Evolutionary conservation across 352 stramenopile genomes (phyloP), one percentile per base, ranked within the genome.

Genomic region (Blastocystis sp.): DNA sequence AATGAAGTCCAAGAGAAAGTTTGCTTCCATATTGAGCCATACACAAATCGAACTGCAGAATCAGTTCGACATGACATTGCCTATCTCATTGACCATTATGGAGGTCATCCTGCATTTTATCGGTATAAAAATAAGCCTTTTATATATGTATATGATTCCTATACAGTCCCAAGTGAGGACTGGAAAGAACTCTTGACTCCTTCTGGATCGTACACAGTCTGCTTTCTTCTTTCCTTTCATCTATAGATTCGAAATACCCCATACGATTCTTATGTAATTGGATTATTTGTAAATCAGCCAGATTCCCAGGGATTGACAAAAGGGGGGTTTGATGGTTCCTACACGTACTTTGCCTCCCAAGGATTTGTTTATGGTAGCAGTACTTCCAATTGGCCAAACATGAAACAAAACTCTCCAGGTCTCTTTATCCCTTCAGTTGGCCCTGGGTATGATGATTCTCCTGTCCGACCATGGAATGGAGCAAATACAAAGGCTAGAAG

Each of bases 1-100:
- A 35, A 53, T 13, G 44, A 64, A 42, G 75, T 90, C 30, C 35
- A 82, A 40, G 66, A 90, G 56, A 80, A 90, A 68, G 24, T 91
- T 35, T 70, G 60, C 24, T 90, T 91, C 35, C 90, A 91, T 53
- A 58, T 91, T 44, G 90, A 91, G 48, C 90, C 90, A 15, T 91
- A 91, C 27, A 42, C 75, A 57, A 70, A 89, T 19, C 90, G 90
- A 17, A 68, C 37, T 40, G 75, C 90, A 0, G n/a, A 62, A 7
- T 87, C 75, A 19, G 59, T 88, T 53, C 68, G 57, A 15, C 56
- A 0, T 13, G 90, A 91, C 60, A 64, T 91, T 17, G 54, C 40
- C 9, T 91, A 91, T 40, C 57, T 90, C 4, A 70, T 91, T 42
- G 37, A 58, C 35, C 33, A 15, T 22, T 89, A 89, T 78, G 78